Evolutionary conservation across 139 green algal species (phyloP), one percentile per base, ranked within the genome.

Genomic region (Micromonas commoda): DNA sequence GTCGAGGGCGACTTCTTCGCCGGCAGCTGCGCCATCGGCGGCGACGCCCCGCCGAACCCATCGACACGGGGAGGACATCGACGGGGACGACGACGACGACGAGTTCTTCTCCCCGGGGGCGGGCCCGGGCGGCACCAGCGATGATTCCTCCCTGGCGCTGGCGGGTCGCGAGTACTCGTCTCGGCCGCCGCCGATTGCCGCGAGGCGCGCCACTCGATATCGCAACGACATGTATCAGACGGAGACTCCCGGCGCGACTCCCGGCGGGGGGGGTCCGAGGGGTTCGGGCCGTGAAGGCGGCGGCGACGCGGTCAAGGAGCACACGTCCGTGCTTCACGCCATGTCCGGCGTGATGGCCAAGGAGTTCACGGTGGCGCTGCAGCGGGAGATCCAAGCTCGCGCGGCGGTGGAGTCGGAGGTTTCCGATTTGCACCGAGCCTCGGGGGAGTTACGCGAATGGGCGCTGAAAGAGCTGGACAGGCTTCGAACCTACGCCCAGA

Each of bases 331-430:
- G 26, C 32, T 71, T 26, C 24, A 38, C 4, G 64, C 28, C 64
- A 71, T 71, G 64, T 26, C 28, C 33, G 64, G 64, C 28, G 64
- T 33, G n/a, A 3, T 71, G 4, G 33, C 33, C 28, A 71, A 71
- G 64, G 64, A 71, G 29, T 71, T 32, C 26, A 29, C 26, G 4
- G 64, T 29, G 26, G 64, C 64, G n/a, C 16, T 71, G 64, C 13
- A 35, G 64, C 38, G 45, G 64, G 64, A 71, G 45, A 29, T 71
- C 26, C 3, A 26, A 26, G 64, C 64, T 4, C 64, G 64, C 28
- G 13, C 13, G 28, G 13, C 33, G 13, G 16, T 71, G 28, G 64
- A 71, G 45, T 21, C 38, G 29, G 64, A 71, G 26, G 26, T 71
- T 35, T 29, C 26, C 64, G n/a, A 38, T 21, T 29, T 71, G 13